A percentile compares a stretch with the other conserved stretches of the same genome.
Conservation (phyloP, 495 filamentous ascomycete genomes). For the Letharia columbiana region DNA sequence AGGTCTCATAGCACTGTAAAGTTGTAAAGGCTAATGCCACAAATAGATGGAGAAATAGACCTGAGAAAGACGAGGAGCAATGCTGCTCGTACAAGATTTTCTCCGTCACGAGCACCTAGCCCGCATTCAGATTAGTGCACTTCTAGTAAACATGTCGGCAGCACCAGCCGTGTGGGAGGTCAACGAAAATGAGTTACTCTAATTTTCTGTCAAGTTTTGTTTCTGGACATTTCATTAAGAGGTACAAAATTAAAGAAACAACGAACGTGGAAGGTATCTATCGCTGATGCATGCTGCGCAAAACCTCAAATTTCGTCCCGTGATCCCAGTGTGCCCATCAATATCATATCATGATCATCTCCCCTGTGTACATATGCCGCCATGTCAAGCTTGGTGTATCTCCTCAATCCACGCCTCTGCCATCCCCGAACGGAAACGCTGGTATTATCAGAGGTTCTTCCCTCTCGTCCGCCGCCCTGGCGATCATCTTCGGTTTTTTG, state of each 20-base stretch:
- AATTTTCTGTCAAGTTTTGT: not conserved
- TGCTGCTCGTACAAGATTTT: not conserved
- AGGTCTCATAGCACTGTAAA: not conserved
- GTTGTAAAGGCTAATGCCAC: not conserved
- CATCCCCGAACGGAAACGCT: slow-evolving; percentile 15
- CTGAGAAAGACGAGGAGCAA: not conserved
- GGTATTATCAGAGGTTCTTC: slow-evolving; percentile 18
- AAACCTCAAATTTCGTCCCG: not conserved
- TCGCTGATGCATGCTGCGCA: slow-evolving; percentile 8
- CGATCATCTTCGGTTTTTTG: slow-evolving; percentile 25
- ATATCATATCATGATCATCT: not conserved
- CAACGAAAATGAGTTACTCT: too few species aligned
- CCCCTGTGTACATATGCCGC: not conserved
- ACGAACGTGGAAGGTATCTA: slow-evolving; percentile 9
- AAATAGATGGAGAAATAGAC: not conserved
- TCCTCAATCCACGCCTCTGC: not conserved
- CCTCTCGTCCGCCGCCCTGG: slow-evolving; percentile 23
- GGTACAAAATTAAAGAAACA: not conserved
- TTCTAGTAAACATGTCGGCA: not conserved
- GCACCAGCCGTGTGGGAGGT: not conserved
- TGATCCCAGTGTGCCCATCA: not conserved
- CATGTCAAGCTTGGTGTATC: not conserved
- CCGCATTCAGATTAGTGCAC: not conserved
- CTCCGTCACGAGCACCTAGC: not conserved
- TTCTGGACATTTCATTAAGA: not conserved